Percentiles rank a stretch among this genome's conserved stretches.
phyloP scores from a whole-genome alignment of 768 basidiomycete genomes.

The Porpolomopsis calyptriformis region DNA sequence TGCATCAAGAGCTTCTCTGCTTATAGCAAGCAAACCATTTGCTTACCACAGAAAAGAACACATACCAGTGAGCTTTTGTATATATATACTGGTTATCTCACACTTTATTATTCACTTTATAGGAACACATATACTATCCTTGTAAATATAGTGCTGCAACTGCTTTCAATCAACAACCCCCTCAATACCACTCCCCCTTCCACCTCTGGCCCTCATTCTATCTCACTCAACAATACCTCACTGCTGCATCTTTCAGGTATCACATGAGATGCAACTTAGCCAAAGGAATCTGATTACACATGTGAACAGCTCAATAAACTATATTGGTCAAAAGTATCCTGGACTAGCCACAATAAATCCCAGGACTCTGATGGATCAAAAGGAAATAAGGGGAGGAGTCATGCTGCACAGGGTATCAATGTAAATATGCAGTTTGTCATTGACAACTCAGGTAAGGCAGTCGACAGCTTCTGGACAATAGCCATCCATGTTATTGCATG shows the following conservation, averaged over 20 bases:
- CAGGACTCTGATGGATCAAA: not conserved
- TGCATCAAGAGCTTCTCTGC: not conserved
- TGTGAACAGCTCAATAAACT: not conserved
- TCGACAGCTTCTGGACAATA: not conserved
- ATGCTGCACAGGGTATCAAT: not conserved
- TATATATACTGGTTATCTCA: no score
- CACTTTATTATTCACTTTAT: not conserved
- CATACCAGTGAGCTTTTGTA: no score
- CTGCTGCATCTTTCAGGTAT: not conserved
- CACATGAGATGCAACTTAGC: not conserved
- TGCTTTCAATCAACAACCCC: not conserved
- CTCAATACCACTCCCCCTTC: no score
- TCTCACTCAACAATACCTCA: not conserved
- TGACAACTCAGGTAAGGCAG: not conserved
- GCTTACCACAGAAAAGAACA: not conserved
- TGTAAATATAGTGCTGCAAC: not conserved
- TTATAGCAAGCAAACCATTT: not conserved
- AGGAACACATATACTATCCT: not conserved
- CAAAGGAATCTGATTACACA: not conserved
- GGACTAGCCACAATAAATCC: not conserved
- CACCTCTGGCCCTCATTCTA: not conserved
- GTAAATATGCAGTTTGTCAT: not conserved
- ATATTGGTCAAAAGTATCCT: not conserved
- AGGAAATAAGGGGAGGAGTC: not conserved
- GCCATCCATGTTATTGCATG: not conserved